Base-by-base conservation (phyloP, 192 early-diverging fungal species). In the Pilaira anomala region DNA sequence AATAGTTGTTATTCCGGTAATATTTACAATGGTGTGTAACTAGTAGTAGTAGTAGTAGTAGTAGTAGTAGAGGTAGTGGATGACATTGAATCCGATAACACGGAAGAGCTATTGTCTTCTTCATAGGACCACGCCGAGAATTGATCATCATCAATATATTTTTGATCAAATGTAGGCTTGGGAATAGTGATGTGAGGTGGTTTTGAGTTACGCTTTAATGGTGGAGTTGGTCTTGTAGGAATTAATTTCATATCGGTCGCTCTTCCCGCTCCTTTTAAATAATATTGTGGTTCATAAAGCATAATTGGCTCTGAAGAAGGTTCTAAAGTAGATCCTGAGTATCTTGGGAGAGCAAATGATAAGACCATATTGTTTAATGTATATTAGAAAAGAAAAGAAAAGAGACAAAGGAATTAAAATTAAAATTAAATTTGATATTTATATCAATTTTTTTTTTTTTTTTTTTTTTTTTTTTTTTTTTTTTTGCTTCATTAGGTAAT, bases 271-370 rank as follows among this genome's bases (percentile, higher is more conserved):
- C 40, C 56, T 42, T 58, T 58, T 58, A 24, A 13, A 40, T 58
- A 58, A 39, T 58, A 58, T 58, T 42, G 33, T 58, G 56, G 56
- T 7, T 58, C 56, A 55, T 62, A 68, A 41, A 68, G 58, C 16
- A 62, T 40, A 45, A 68, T 55, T 36, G 66, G 60, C 16, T 68
- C 60, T 29, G 58, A 28, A 9, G 50, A 46, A 11, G 66, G 66
- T 39, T 68, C 66, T 18, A 68, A 48, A 9, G 66, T 68, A 26
- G 66, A 68, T 22, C 66, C 66, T 25, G 66, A 46, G 44, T 48
- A 68, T 44, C 66, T 28, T 55, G 51, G 33, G 11, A 68, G 66
- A 36, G 21, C 16, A 18, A 62, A 62, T 11, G 62, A 33, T 3
- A 46, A n/a, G 9, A 46, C 44, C 44, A 46, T 46, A 13, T 46